phyloP scores from a whole-genome alignment of 2,329 filamentous ascomycete species.

The Aspergillus persii region DNA sequence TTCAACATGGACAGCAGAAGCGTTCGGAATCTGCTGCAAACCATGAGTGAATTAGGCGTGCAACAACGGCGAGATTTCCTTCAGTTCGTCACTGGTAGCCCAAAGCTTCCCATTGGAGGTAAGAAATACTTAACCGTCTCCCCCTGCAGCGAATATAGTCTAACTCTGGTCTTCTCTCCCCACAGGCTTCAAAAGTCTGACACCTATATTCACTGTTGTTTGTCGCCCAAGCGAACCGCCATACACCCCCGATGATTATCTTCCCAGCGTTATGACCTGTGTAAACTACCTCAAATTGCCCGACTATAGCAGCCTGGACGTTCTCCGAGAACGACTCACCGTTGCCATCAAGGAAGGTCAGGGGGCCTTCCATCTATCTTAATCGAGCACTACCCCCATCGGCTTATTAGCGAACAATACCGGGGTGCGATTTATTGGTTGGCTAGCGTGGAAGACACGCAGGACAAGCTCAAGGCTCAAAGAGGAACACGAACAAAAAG shows the following conservation, averaged over 20 bases:
- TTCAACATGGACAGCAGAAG: conserved; percentile 98
- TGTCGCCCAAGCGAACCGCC: conserved; percentile 98
- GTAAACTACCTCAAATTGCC: conserved; percentile 98
- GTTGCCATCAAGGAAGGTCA: conserved; percentile 93
- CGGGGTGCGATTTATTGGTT: conserved; percentile 6
- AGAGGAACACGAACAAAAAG: not conserved
- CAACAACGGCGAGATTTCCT: conserved; percentile 85
- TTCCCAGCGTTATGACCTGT: conserved; percentile 99
- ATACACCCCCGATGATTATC: conserved; percentile 90
- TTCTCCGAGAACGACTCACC: conserved; percentile 74
- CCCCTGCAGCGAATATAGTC: conserved; percentile 11
- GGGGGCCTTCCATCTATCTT: conserved; percentile 95
- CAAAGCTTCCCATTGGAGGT: conserved; percentile 98
- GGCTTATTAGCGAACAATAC: conserved; percentile 1
- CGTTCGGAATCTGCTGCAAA: conserved; percentile 86
- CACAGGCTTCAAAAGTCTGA: conserved; percentile 90
- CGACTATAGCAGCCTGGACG: conserved; percentile 78
- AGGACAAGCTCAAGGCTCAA: not conserved
- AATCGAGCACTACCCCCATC: conserved; percentile 12
- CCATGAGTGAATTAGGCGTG: conserved; percentile 81
- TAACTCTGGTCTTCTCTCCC: conserved; percentile 28
- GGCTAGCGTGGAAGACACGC: not conserved
- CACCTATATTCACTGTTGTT: conserved; percentile 97
- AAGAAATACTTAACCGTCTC: conserved; percentile 33
- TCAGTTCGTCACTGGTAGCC: conserved; percentile 96